Evolutionary conservation across 768 basidiomycete species (phyloP).

Genomic region (Termitomyces sp.): DNA sequence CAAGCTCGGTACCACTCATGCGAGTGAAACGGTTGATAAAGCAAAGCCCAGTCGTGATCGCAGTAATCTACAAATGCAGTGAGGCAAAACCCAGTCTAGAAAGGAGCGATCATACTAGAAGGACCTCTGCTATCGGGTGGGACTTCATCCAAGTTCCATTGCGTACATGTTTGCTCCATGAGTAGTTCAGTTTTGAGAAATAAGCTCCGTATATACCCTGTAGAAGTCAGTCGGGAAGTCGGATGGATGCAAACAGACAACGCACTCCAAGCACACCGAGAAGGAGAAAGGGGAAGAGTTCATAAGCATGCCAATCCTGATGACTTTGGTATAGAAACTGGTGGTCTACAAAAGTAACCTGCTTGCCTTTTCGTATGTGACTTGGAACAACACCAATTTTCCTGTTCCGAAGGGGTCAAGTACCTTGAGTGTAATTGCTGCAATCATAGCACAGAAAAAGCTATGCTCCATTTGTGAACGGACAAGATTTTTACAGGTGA

Average conservation of each 20-base stretch:
- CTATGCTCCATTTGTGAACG: slow-evolving; percentile 34
- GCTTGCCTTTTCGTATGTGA: slow-evolving; percentile 76
- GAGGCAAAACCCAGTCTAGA: not conserved
- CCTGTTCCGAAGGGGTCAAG: slow-evolving; percentile 95
- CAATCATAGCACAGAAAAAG: slow-evolving; percentile 98
- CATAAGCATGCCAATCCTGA: slow-evolving; percentile 91
- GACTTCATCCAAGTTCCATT: slow-evolving; percentile 73
- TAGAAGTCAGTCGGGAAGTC: slow-evolving; percentile 4
- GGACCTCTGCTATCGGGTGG: slow-evolving; percentile 80
- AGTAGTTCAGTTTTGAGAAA: slow-evolving; percentile 87
- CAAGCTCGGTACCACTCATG: slow-evolving; percentile 94
- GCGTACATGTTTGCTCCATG: slow-evolving; percentile 81
- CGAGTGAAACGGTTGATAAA: slow-evolving; percentile 88
- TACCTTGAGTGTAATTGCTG: slow-evolving; percentile 88
- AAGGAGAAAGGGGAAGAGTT: slow-evolving; percentile 78
- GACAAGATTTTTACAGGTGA: slow-evolving; percentile 15
- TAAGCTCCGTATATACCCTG: slow-evolving; percentile 92
- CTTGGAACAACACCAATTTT: slow-evolving; percentile 88
- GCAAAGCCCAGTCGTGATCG: slow-evolving; percentile 69
- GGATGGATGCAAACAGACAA: slow-evolving; percentile 5
- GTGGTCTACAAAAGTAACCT: not conserved
- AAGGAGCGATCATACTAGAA: slow-evolving; percentile 47
- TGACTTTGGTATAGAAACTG: not conserved
- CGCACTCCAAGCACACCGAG: slow-evolving; percentile 87
- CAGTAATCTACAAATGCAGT: slow-evolving; percentile 52